Percentiles rank a stretch among this genome's conserved stretches.
Evolutionary conservation across 139 green algal genomes (phyloP).

Genomic region (Asterochloris erici): DNA sequence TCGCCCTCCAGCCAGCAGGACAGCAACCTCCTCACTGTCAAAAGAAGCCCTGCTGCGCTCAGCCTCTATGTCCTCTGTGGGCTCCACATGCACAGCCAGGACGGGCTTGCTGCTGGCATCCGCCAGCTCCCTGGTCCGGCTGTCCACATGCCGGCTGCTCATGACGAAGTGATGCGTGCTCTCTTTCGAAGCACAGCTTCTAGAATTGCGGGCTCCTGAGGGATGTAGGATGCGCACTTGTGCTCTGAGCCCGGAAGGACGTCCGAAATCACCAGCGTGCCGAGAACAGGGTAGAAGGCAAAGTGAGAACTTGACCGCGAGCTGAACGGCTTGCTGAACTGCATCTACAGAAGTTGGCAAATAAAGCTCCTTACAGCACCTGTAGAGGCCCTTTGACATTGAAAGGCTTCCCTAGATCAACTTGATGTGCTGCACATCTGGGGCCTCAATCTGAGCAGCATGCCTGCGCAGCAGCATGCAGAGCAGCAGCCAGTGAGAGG

Average conservation of each 20-base stretch:
- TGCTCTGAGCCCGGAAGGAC: background rate
- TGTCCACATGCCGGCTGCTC: background rate
- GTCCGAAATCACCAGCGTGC: background rate
- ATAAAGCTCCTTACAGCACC: background rate
- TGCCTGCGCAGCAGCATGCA: too few relatives aligned
- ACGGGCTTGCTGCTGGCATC: slow-evolving; percentile 17
- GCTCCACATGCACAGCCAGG: slow-evolving; percentile 24
- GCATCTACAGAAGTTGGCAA: background rate
- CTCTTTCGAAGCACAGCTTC: background rate
- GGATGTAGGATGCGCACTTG: background rate
- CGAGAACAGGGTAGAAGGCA: background rate
- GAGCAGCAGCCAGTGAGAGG: background rate
- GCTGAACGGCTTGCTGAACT: too few relatives aligned
- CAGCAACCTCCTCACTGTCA: slow-evolving; percentile 52
- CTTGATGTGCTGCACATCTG: background rate
- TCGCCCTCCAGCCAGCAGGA: slow-evolving; percentile 64
- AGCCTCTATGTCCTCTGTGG: slow-evolving; percentile 30
- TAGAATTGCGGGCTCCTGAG: background rate
- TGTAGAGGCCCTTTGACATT: background rate
- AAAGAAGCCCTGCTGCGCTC: slow-evolving; percentile 72
- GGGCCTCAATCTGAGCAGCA: background rate
- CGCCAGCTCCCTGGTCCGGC: slow-evolving; percentile 16
- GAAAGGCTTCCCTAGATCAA: background rate
- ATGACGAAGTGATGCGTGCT: background rate
- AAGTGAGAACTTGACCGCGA: background rate